Conservation (phyloP, 2,329 filamentous ascomycete genomes). For the Ciborinia camelliae region DNA sequence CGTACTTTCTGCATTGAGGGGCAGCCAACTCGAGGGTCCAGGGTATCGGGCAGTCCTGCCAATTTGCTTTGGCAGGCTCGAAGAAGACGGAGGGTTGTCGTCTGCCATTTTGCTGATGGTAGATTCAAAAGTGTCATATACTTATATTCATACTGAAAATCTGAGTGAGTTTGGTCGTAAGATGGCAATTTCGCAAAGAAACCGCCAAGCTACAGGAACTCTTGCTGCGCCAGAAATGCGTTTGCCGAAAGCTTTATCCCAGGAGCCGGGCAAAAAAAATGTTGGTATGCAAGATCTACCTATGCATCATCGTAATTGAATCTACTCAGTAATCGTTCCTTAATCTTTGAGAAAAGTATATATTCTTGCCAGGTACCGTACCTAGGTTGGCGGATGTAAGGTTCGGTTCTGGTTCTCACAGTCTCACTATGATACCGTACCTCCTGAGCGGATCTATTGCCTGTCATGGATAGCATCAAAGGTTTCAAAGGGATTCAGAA, state of each 20-base stretch:
- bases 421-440: too few species aligned
- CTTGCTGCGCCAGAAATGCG: neutral
- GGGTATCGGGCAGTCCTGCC: neutral
- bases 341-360: neutral
- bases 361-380: too few species aligned
- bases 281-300: neutral
- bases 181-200: slow-evolving; percentile 5
- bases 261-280: neutral
- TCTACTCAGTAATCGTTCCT: neutral
- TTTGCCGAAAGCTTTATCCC: neutral
- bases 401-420: too few species aligned
- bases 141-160: neutral
- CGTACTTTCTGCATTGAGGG: slow-evolving; percentile 31
- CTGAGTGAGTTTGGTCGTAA: neutral
- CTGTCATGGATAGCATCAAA: neutral
- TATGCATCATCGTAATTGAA: neutral
- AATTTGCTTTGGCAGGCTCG: slow-evolving; percentile 11
- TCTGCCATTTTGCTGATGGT: slow-evolving; percentile 9
- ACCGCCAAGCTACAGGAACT: slow-evolving; percentile 7
- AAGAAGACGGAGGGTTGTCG: neutral
- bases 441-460: neutral
- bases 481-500: slow-evolving; percentile 1
- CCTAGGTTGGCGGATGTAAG: too few species aligned
- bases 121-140: neutral
- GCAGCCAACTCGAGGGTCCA: slow-evolving; percentile 31